These are phyloP conservation scores for Eucalyptus tenuipes DNA, from an alignment of 345 rosid species.

Conservation along the genomic window DNA sequence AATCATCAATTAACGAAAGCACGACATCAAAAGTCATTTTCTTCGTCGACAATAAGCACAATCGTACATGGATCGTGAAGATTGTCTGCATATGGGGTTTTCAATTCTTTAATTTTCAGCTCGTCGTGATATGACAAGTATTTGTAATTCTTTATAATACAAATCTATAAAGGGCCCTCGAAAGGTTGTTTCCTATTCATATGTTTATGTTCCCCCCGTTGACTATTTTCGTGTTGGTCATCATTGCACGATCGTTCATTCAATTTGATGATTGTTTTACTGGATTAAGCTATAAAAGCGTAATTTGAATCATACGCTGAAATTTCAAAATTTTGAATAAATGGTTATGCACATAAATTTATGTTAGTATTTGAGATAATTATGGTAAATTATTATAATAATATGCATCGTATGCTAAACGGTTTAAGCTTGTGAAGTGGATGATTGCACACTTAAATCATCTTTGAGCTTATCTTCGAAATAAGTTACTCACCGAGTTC, in stretches of 20 bases:
- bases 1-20: neutral
- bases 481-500: neutral
- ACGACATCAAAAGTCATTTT: neutral
- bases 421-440: neutral
- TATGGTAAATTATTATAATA: neutral
- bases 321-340: neutral
- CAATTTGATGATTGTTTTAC: neutral
- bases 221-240: neutral
- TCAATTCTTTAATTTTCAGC: neutral
- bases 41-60: neutral
- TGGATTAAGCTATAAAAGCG: neutral
- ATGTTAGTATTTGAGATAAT: neutral
- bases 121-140: neutral
- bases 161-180: neutral
- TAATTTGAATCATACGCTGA: neutral
- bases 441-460: neutral
- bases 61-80: neutral
- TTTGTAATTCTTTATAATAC: neutral
- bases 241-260: neutral
- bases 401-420: neutral
- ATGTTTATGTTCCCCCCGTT: neutral
- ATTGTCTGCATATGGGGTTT: neutral
- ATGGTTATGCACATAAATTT: neutral
- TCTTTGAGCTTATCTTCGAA: neutral
- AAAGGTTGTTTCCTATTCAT: neutral